Conservation (phyloP, 495 filamentous ascomycete species). For the Echria macrotheca region DNA sequence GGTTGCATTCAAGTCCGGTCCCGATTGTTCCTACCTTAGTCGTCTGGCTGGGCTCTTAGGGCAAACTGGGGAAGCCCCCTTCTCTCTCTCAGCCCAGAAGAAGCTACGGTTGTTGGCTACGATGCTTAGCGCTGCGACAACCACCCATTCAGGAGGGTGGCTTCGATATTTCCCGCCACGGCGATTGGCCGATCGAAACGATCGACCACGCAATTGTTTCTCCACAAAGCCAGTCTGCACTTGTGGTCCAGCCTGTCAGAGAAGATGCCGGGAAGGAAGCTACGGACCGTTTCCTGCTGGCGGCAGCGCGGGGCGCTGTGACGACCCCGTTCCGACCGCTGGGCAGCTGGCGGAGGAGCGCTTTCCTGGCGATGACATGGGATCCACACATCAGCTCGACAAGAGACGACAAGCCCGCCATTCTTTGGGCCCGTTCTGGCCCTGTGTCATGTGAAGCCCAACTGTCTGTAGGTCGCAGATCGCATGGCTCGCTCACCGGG, state of each 20-base stretch:
- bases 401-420: too few species aligned
- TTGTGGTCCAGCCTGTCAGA: neutral
- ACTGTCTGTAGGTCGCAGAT: constrained; percentile 1
- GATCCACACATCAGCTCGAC: too few species aligned
- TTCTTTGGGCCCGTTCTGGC: too few species aligned
- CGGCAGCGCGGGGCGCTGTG: neutral
- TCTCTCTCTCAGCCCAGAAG: too few species aligned
- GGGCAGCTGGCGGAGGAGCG: too few species aligned
- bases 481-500: constrained; percentile 5
- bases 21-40: constrained; percentile 6
- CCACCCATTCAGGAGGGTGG: neutral
- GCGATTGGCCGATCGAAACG: neutral
- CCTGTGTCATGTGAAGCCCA: too few species aligned
- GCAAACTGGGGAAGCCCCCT: too few species aligned
- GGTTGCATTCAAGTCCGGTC: neutral
- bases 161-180: neutral
- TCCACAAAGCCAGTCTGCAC: neutral
- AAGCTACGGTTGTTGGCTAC: too few species aligned
- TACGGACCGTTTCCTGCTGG: neutral
- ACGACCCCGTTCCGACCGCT: neutral
- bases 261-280: neutral
- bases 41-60: neutral
- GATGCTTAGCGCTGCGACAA: neutral
- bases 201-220: neutral
- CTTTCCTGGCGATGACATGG: too few species aligned